A percentile compares a stretch with the other conserved stretches of the same genome.
phyloP scores from a whole-genome alignment of 176 grass and related monocot species.

The Pontederia paniculata region DNA sequence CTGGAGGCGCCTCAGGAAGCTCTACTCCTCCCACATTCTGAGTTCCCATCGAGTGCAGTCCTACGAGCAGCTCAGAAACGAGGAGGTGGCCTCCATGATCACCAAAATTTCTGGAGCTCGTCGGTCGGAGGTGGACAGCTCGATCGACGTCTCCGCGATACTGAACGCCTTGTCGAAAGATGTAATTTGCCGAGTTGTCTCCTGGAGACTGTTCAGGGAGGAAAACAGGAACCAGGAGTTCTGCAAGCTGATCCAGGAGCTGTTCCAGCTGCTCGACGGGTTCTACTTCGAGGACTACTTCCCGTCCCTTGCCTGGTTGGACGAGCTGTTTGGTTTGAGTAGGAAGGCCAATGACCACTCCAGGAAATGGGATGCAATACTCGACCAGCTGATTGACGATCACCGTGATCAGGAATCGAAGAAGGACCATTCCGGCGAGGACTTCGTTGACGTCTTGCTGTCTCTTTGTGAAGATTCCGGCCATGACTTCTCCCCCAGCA shows the following conservation, averaged over 20 bases:
- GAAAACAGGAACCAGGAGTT: conserved; percentile 3
- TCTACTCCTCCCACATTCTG: conserved; percentile 10
- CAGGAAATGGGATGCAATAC: not conserved
- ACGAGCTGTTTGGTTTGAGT: conserved; percentile 4
- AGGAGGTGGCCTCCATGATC: conserved; percentile 13
- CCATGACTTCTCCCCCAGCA: not conserved
- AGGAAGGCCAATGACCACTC: not conserved
- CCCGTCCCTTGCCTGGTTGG: conserved; percentile 17
- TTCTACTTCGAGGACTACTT: conserved; percentile 26
- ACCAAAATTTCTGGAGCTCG: not conserved
- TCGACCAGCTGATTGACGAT: conserved; percentile 13
- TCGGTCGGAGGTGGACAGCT: not conserved
- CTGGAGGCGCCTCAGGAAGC: conserved; percentile 17
- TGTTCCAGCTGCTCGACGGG: not conserved
- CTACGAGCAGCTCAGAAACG: not conserved
- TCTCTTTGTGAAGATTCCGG: conserved; percentile 7
- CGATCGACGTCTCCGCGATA: not conserved
- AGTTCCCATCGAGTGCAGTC: conserved; percentile 3
- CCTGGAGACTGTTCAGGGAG: conserved; percentile 11
- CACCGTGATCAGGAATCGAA: not conserved
- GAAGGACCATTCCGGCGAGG: not conserved
- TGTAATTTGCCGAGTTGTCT: conserved; percentile 14
- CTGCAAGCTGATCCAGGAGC: not conserved
- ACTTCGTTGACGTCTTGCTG: conserved; percentile 17
- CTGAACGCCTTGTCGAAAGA: not conserved